Evolutionary conservation across 148 eudicot species (phyloP), one percentile per base, ranked within the genome.

Genomic region (Pouteria glomerata): DNA sequence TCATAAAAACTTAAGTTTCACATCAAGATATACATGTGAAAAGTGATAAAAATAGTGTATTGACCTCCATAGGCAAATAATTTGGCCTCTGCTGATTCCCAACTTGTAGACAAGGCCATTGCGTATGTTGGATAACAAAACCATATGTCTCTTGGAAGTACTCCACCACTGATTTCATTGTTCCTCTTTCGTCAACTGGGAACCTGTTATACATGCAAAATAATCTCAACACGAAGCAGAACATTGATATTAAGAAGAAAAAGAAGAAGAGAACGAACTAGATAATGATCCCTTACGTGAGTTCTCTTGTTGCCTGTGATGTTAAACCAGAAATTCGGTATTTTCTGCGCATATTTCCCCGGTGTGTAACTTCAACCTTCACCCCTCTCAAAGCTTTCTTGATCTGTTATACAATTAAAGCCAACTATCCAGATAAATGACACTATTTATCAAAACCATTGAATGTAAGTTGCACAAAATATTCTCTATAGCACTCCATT

Each of bases 11-110:
- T 41, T 64, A 67, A 67, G 42, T 63, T 57, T 11, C 29, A 27
- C 21, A 50, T 44, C 66, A 4, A 2, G 11, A 15, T 11, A 37
- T 21, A 45, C 6, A 42, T 39, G 0, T 23, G 2, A 13, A 33
- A 39, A 51, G 30, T 29, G 52, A 16, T 11, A 1, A 50, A 37
- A 10, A 24, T 6, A 33, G 58, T 30, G 56, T 2, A 35, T 14
- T 30, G 15, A 89, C 93, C 96, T 90, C 96, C 96, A 90, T 90
- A 27, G 96, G 96, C 77, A 90, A 79, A 81, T 86, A 90, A 78
- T 90, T 90, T 2, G 90, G 86, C 63, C 92, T 83, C 69, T 88
- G 89, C 30, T 80, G 89, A 68, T 83, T 90, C 30, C 93, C 93
- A 80, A 88, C 96, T 80, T 88, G 96, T 19, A 90, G 81, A 74